Evolutionary conservation across 2,329 filamentous ascomycete species (phyloP), one percentile per base, ranked within the genome.

Genomic region (Pseudocercospora ulei): DNA sequence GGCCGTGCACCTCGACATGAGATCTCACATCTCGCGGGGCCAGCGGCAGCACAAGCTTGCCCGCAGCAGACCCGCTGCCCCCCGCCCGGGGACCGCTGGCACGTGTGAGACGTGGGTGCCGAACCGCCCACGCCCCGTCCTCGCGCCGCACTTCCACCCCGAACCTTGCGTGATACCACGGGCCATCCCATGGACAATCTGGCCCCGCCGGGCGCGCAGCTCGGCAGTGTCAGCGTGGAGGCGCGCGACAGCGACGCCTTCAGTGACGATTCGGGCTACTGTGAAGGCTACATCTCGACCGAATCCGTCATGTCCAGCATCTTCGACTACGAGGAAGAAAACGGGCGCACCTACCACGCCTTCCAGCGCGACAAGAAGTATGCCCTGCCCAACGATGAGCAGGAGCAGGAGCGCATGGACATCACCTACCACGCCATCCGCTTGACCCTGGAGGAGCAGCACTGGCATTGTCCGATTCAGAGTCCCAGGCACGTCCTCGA

Each of bases 401-500:
- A 41, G 8, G 54, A 56, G 31, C 49, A 55, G 38, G 51, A 55
- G 35, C 46, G 54, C 17, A 47, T 52, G 40, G 54, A 56, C 36
- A 53, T 56, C 22, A 47, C 49, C 16, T 54, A 56, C 28, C 48
- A 50, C 35, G 41, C 41, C 22, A 37, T 48, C 7, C 46, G 48
- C 4, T 37, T 50, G 17, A 44, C 43, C 3, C 25, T 50, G 9
- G 66, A 26, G n/a, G 48, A 48, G 18, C 37, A 41, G 31, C 48
- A 47, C 19, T 50, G 39, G 41, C 40, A 43, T 43, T 38, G 43
- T 19, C 48, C 48, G 7, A 35, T 49, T 1, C 49, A 52, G 2
- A 49, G 56, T 7, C 60, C 62, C 1, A 55, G 59, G 12, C 58
- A 61, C 19, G 62, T 69, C 6, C 59, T 71, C 8, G 69, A 71